Base-by-base conservation (phyloP, 805 yeast genomes). In the Candida methanosorbosa region DNA sequence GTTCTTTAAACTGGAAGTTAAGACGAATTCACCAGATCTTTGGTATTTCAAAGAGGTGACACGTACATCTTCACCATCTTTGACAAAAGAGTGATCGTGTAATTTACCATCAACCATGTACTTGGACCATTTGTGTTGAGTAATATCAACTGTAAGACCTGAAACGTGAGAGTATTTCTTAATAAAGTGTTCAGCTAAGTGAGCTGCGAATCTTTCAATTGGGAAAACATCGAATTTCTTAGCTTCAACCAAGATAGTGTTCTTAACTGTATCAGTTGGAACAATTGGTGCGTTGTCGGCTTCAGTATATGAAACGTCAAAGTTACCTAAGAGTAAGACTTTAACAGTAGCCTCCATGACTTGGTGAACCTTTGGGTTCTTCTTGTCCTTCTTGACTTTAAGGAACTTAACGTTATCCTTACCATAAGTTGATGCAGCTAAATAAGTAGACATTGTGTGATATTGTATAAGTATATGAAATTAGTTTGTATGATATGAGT, bases 191-290 rank as follows among this genome's bases (percentile, higher is more conserved):
- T 77, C 64, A 30, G 84, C 94, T 43, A 88, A 64, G 43, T 75
- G 84, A 24, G 88, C 86, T 22, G 92, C 96, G 59, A 85, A 88
- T 38, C 81, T 69, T 68, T 88, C 97, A 44, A 83, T 79, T 39
- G 96, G 95, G 82, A 88, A 83, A 33, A 82, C 90, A 43, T 86
- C 84, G 33, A 75, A 70, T 52, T 72, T 78, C 61, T 81, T 83
- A 44, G 95, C 96, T 45, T 83, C 79, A 23, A 88, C 70, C 54
- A 82, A 68, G 43, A 84, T 75, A 34, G 95, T 87, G 68, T 87
- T 87, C 61, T 87, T 87, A 37, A 86, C 87, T 1, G 95, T 85
- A 59, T 87, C 95, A 8, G 97, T 88, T 39, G 97, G 96, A 33
- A 88, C 94, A 50, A 88, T 78, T n/a, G 82, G 73, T 2, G 82